Conservation (phyloP, 768 basidiomycete species). For the Amanita pseudoporphyria region DNA sequence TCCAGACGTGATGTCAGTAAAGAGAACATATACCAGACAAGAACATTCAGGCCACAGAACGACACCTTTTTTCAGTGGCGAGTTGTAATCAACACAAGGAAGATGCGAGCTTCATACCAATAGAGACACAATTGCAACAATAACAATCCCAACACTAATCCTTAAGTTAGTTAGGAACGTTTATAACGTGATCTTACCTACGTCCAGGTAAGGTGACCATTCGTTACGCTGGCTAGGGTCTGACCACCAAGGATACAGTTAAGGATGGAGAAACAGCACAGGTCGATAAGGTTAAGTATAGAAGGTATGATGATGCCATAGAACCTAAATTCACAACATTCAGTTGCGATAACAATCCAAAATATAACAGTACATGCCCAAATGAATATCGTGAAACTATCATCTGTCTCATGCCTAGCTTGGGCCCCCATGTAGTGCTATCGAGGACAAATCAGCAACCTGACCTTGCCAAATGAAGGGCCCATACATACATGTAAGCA, state of each 20-base stretch:
- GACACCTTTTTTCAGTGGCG: conserved; percentile 25
- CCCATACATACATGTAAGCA: conserved; percentile 43
- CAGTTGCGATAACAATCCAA: neutral
- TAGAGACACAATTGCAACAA: conserved; percentile 62
- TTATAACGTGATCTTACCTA: conserved; percentile 15
- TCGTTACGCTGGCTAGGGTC: conserved; percentile 31
- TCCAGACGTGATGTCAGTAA: neutral
- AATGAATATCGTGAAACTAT: conserved; percentile 45
- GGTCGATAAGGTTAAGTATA: conserved; percentile 50
- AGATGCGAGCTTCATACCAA: conserved; percentile 37
- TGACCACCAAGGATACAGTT: conserved; percentile 67
- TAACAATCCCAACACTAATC: conserved; percentile 69
- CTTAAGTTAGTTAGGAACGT: neutral
- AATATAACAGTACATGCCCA: conserved; percentile 17
- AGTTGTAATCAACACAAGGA: conserved; percentile 8
- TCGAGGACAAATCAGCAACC: neutral
- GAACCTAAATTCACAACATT: conserved; percentile 28
- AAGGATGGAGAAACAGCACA: conserved; percentile 64
- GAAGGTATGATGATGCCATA: conserved; percentile 56
- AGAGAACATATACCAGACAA: conserved; percentile 27
- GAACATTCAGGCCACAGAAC: conserved; percentile 46
- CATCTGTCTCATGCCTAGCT: conserved; percentile 82
- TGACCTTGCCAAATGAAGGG: neutral
- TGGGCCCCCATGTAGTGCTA: conserved; percentile 68
- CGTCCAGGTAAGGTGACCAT: conserved; percentile 34